These are phyloP conservation scores for Cystoderma amianthinum DNA, from an alignment of 768 basidiomycete species.

Conservation along the genomic window DNA sequence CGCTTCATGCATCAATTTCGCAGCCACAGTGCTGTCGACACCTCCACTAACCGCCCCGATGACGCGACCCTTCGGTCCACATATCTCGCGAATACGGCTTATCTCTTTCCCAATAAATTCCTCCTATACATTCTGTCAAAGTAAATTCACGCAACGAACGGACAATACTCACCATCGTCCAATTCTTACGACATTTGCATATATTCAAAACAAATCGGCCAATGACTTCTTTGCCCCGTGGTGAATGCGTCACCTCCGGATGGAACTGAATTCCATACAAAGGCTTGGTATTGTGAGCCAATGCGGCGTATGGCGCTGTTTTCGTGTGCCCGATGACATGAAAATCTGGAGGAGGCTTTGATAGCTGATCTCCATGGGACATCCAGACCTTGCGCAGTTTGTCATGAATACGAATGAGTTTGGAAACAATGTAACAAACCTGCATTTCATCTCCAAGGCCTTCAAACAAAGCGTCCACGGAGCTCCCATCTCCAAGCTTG, in stretches of 20 bases:
- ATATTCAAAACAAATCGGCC: constrained; percentile 78
- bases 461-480: constrained; percentile 75
- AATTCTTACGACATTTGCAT: constrained; percentile 73
- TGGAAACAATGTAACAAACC: constrained; percentile 32
- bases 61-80: constrained; percentile 90
- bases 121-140: constrained; percentile 45
- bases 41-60: constrained; percentile 98
- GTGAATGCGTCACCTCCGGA: constrained; percentile 95
- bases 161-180: constrained; percentile 77
- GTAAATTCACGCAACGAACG: constrained; percentile 5
- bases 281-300: constrained; percentile 84
- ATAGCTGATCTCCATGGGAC: constrained; percentile 97
- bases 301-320: constrained; percentile 87
- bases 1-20: constrained; percentile 99
- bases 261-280: constrained; percentile 99
- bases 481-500: constrained; percentile 44
- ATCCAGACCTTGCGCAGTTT: constrained; percentile 81
- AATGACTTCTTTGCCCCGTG: constrained; percentile 84
- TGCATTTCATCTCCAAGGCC: constrained; percentile 86
- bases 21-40: constrained; percentile 96
- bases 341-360: constrained; percentile 74
- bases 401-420: background rate
- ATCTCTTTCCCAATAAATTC: constrained; percentile 98
- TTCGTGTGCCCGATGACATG: constrained; percentile 82
- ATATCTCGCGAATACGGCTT: constrained; percentile 86